Conservation (phyloP, 148 eudicot species). For the Silene latifolia region DNA sequence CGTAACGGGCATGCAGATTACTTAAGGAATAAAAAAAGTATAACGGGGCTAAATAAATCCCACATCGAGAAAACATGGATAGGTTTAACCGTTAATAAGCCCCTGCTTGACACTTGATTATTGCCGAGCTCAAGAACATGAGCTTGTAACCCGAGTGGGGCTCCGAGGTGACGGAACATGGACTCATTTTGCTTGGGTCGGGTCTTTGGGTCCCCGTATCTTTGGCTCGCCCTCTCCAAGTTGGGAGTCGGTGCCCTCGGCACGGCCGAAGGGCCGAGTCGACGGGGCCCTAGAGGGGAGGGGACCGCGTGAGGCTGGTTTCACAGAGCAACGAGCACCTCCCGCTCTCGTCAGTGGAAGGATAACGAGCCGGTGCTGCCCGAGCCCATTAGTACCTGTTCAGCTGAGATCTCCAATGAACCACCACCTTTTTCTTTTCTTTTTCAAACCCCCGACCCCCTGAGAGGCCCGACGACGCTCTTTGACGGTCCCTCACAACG, state of each 20-base stretch:
- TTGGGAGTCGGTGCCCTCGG: background rate
- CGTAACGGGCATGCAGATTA: too few relatives aligned
- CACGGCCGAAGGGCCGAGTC: background rate
- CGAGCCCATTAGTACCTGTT: background rate
- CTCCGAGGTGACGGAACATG: background rate
- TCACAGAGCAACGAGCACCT: conserved; percentile 7
- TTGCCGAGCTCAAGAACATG: background rate
- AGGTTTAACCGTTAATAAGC: too few relatives aligned
- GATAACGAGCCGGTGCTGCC: background rate
- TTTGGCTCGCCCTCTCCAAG: conserved; percentile 20
- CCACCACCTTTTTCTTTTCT: too few relatives aligned
- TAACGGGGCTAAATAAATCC: too few relatives aligned
- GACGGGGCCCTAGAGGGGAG: conserved; percentile 16
- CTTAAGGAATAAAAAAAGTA: too few relatives aligned
- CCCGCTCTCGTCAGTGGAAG: conserved; percentile 1
- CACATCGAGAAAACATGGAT: too few relatives aligned
- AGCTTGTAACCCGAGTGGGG: conserved; percentile 24
- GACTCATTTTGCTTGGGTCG: background rate
- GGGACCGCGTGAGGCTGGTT: conserved; percentile 20
- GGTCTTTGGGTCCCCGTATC: background rate
- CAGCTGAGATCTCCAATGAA: background rate
- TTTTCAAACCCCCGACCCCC: too few relatives aligned
- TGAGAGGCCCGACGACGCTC: too few relatives aligned
- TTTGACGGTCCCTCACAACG: too few relatives aligned
- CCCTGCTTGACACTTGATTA: too few relatives aligned